Percentiles rank a stretch among this genome's conserved stretches.
These are phyloP conservation scores for Alternaria dauci DNA, from an alignment of 2,329 filamentous ascomycete genomes.

Conservation along the genomic window DNA sequence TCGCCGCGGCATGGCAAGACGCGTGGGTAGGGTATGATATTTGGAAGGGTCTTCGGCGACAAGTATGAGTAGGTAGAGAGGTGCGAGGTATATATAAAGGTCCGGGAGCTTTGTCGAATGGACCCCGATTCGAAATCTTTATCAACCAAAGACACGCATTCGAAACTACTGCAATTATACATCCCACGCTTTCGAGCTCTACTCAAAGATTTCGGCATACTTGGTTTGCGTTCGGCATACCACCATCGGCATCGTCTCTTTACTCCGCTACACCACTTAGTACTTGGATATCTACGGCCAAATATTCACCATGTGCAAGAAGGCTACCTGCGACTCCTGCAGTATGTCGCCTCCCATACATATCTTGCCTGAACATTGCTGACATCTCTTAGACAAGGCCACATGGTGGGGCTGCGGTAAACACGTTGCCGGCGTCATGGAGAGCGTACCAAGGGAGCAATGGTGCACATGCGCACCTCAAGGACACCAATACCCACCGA, in stretches of 20 bases:
- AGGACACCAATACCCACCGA: slow-evolving; percentile 71
- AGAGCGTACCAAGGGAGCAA: slow-evolving; percentile 64
- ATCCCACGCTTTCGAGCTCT: not conserved
- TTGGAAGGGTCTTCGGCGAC: not conserved
- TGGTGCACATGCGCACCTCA: slow-evolving; percentile 73
- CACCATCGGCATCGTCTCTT: not conserved
- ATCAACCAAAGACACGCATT: slow-evolving; percentile 1
- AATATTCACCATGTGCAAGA: slow-evolving; percentile 67
- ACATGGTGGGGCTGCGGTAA: slow-evolving; percentile 73
- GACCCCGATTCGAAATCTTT: not conserved
- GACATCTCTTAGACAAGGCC: slow-evolving; percentile 57
- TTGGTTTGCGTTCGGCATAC: not conserved
- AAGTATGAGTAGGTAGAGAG: not conserved
- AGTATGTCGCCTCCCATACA: slow-evolving; percentile 57
- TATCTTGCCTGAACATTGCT: not conserved
- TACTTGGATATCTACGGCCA: not conserved
- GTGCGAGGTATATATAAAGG: slow-evolving; percentile 6
- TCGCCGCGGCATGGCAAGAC: not conserved
- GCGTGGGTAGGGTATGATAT: not conserved
- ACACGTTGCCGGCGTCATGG: slow-evolving; percentile 70
- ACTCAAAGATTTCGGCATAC: not conserved
- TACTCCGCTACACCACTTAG: not conserved
- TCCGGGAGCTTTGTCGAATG: not conserved
- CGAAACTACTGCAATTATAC: not conserved
- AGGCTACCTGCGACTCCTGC: slow-evolving; percentile 68